Base-by-base conservation (phyloP, 1,284 basidiomycete species). In the Leccinum huronense region DNA sequence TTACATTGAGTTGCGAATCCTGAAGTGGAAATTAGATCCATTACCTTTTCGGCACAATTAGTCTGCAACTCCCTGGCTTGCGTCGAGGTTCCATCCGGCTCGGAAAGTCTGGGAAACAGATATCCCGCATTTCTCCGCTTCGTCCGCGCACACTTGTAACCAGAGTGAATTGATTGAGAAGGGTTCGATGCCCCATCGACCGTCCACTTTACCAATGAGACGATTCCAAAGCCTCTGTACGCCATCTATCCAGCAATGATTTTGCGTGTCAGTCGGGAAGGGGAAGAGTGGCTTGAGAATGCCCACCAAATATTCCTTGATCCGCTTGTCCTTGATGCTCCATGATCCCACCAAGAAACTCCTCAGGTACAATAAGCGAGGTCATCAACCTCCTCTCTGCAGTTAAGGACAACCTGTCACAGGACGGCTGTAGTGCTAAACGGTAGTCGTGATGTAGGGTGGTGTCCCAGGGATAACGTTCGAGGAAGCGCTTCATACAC, bases 381-480 rank as follows among this genome's bases (percentile, higher is more conserved):
- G 9, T 75, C 71, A 7, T 83, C 79, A 56, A 93, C 83, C 1
- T 83, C 80, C 2, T 80, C 73, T 38, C 82, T 85, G 61, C 79
- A 81, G 73, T 97, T 97, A 62, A 23, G 23, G 23, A 23, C 23
- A 23, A 23, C 23, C 23, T 23, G 23, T 23, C 23, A 23, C 23
- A 95, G 78, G 7, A 83, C 2, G 86, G 81, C 62, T 89, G 88
- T 33, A 95, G 77, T 1, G 87, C 83, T 10, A 80, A 78, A 13
- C 97, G 79, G 58, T 89, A 89, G 68, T 93, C 86, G 30, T 87
- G 82, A 67, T 94, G 86, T 4, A 94, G 82, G 2, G 90, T 88
- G 0, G 89, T 89, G 67, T 95, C 91, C 3, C 78, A 67, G 4
- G 86, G 82, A 71, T 89, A 91, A 51, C 80, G 73, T 8, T 79